phyloP scores from a whole-genome alignment of 306 rosid genomes.

The Oemleria cerasiformis region DNA sequence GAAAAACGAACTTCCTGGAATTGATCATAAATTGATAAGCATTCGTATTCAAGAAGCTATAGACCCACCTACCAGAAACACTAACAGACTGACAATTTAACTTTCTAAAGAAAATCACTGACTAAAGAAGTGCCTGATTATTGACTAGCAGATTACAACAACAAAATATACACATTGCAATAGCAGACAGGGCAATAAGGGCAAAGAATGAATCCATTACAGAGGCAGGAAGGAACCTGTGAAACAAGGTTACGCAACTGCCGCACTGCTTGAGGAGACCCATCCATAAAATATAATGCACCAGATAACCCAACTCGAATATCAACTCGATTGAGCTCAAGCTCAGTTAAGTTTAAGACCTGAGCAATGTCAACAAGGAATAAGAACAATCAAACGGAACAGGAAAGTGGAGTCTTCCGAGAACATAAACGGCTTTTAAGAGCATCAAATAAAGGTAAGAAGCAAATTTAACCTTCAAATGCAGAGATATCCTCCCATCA shows the following conservation, averaged over 20 bases:
- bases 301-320: slow-evolving; percentile 94
- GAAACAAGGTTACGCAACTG: slow-evolving; percentile 96
- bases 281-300: slow-evolving; percentile 90
- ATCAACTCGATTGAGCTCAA: slow-evolving; percentile 91
- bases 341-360: slow-evolving; percentile 96
- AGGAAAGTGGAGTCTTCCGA: background rate
- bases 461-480: slow-evolving; percentile 68
- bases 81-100: background rate
- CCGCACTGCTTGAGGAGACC: slow-evolving; percentile 97
- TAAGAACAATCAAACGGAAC: slow-evolving; percentile 9
- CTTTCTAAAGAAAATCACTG: background rate
- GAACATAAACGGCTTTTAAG: background rate
- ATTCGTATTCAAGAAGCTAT: background rate
- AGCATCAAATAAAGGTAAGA: background rate
- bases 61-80: background rate
- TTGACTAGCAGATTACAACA: background rate
- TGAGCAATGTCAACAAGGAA: slow-evolving; percentile 41
- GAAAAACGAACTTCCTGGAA: too few relatives aligned
- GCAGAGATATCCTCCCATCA: slow-evolving; percentile 89
- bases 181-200: background rate
- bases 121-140: background rate
- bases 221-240: slow-evolving; percentile 53
- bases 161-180: slow-evolving; percentile 23
- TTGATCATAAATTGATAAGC: background rate
- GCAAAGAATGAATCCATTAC: background rate